These are phyloP conservation scores for Halteria grandinella DNA, from an alignment of 73 alveolate genomes.

Conservation along the genomic window DNA sequence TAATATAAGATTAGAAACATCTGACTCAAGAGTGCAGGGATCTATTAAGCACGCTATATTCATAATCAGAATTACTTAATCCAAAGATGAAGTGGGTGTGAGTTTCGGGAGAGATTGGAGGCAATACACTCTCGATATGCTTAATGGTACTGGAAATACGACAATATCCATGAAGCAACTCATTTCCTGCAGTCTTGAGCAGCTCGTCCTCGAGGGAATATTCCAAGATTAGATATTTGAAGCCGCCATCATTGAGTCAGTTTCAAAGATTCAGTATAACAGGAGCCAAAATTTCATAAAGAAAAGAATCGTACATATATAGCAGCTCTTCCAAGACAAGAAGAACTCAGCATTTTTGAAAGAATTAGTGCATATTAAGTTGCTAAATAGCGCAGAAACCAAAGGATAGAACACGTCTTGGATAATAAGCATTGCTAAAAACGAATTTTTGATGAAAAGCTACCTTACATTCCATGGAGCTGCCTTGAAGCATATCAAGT, in stretches of 20 bases:
- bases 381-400: not conserved
- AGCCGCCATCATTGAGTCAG: not conserved
- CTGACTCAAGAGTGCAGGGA: not conserved
- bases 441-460: conserved; percentile 36
- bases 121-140: conserved; percentile 15
- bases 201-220: not conserved
- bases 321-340: not conserved
- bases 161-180: not conserved
- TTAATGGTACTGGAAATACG: conserved; percentile 16
- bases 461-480: conserved; percentile 38
- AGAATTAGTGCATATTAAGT: not conserved
- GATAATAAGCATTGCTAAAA: not conserved
- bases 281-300: not conserved
- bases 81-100: not conserved
- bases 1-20: conserved; percentile 20
- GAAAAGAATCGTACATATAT: conserved; percentile 1
- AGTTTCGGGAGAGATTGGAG: conserved; percentile 43
- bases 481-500: conserved; percentile 13
- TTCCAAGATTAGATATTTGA: not conserved
- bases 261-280: conserved; percentile 12
- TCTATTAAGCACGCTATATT: conserved; percentile 3
- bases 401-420: not conserved
- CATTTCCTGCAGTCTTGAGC: not conserved
- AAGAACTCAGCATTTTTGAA: not conserved
- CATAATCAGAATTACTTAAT: conserved; percentile 1